Evolutionary conservation across 768 basidiomycete species (phyloP).

Genomic region (Naematelia encephala): DNA sequence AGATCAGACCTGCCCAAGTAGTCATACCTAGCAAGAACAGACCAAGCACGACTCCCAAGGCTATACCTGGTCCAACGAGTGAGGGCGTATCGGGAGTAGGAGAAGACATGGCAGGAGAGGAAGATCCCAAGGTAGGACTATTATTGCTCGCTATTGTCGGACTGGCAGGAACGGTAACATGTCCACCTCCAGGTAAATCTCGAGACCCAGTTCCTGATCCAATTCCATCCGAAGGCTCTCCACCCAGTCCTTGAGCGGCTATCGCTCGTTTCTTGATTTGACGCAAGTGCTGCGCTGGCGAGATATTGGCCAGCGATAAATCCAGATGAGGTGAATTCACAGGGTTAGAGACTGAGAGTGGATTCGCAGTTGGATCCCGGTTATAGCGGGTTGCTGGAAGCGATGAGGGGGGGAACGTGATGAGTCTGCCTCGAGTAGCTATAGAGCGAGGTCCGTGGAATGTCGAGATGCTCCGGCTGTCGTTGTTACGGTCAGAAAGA

Average conservation of each 20-base stretch:
- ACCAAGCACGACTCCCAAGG: slow-evolving; percentile 24
- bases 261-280: slow-evolving; percentile 18
- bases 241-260: background rate
- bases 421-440: slow-evolving; percentile 16
- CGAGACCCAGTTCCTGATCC: background rate
- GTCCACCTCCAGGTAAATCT: background rate
- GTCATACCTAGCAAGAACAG: slow-evolving; percentile 24
- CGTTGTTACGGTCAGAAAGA: background rate
- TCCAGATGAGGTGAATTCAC: slow-evolving; percentile 16
- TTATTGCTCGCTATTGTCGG: background rate
- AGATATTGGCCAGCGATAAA: slow-evolving; percentile 14
- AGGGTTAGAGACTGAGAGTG: slow-evolving; percentile 4
- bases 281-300: slow-evolving; percentile 19
- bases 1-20: slow-evolving; percentile 22
- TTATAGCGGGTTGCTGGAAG: slow-evolving; percentile 24
- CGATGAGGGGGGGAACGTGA: slow-evolving; percentile 10
- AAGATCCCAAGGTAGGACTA: background rate
- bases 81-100: slow-evolving; percentile 7
- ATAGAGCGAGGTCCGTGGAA: slow-evolving; percentile 17
- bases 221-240: background rate
- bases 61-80: slow-evolving; percentile 19
- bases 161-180: background rate
- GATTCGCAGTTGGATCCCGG: slow-evolving; percentile 14
- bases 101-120: background rate
- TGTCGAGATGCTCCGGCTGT: background rate